These are phyloP conservation scores for Pholiota conissans DNA, from an alignment of 768 basidiomycete genomes.

Conservation along the genomic window DNA sequence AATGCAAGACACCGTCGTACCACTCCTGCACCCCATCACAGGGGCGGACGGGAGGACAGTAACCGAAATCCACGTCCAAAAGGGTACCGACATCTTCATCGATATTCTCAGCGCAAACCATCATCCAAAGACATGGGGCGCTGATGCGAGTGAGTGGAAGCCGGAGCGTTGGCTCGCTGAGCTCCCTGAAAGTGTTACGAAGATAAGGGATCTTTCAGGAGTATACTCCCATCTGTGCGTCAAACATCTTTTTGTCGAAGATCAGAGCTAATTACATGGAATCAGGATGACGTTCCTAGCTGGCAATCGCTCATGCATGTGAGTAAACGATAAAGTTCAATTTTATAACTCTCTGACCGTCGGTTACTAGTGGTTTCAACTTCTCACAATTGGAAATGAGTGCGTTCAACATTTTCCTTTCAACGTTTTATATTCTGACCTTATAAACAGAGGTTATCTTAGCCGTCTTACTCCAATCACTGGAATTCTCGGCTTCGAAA, in stretches of 20 bases:
- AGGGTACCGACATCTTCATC: slow-evolving; percentile 37
- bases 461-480: slow-evolving; percentile 7
- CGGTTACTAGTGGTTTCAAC: background rate
- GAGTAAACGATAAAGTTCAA: background rate
- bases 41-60: slow-evolving; percentile 33
- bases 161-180: slow-evolving; percentile 39
- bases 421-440: background rate
- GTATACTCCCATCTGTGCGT: slow-evolving; percentile 17
- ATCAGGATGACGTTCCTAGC: slow-evolving; percentile 15
- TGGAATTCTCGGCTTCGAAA: slow-evolving; percentile 8
- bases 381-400: slow-evolving; percentile 2
- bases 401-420: background rate
- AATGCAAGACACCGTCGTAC: slow-evolving; percentile 29
- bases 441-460: slow-evolving; percentile 6
- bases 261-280: background rate
- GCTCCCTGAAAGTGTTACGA: slow-evolving; percentile 26
- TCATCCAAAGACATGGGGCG: slow-evolving; percentile 34
- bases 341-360: background rate
- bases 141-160: slow-evolving; percentile 36
- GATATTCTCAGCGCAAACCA: slow-evolving; percentile 32
- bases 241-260: background rate
- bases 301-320: slow-evolving; percentile 15
- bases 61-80: slow-evolving; percentile 34
- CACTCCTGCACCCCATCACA: slow-evolving; percentile 42
- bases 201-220: slow-evolving; percentile 27